Evolutionary conservation across 2,329 filamentous ascomycete species (phyloP).

Genomic region (Chaetomium sp.): DNA sequence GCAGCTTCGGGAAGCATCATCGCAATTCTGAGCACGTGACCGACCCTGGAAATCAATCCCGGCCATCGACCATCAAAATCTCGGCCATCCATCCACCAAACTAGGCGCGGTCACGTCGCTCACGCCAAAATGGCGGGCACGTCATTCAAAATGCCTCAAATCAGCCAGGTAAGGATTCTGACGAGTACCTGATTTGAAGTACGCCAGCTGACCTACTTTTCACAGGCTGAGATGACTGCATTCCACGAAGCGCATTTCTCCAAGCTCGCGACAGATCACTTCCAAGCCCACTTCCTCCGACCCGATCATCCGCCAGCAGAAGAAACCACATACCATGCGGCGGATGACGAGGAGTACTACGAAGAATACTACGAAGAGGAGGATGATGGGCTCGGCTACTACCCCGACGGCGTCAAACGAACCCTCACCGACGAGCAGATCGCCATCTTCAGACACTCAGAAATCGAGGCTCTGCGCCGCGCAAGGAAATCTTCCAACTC

Average conservation of each 20-base stretch:
- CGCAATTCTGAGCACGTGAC: constrained; percentile 25
- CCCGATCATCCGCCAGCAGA: constrained; percentile 33
- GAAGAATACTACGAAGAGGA: constrained; percentile 51
- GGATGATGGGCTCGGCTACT: constrained; percentile 77
- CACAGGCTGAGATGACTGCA: constrained; percentile 59
- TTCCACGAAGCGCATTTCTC: constrained; percentile 66
- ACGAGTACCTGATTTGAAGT: background rate
- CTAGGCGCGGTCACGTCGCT: constrained; percentile 17
- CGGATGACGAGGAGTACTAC: constrained; percentile 41
- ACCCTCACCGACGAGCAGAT: constrained; percentile 92
- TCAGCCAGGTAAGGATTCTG: constrained; percentile 15
- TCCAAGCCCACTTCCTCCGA: constrained; percentile 50
- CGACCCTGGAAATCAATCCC: background rate
- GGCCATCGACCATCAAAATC: background rate
- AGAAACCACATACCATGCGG: constrained; percentile 31
- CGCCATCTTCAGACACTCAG: constrained; percentile 84
- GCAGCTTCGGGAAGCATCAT: background rate
- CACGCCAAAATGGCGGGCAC: constrained; percentile 32
- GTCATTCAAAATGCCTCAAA: constrained; percentile 37
- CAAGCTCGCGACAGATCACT: constrained; percentile 47
- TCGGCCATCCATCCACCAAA: constrained; percentile 18
- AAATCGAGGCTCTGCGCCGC: constrained; percentile 72
- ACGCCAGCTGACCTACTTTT: constrained; percentile 2
- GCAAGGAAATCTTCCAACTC: constrained; percentile 44
- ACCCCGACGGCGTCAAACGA: constrained; percentile 81